Percentiles rank a stretch among this genome's conserved stretches.
Evolutionary conservation across 352 stramenopile genomes (phyloP).

Genomic region (Pelagophyceae sp.): DNA sequence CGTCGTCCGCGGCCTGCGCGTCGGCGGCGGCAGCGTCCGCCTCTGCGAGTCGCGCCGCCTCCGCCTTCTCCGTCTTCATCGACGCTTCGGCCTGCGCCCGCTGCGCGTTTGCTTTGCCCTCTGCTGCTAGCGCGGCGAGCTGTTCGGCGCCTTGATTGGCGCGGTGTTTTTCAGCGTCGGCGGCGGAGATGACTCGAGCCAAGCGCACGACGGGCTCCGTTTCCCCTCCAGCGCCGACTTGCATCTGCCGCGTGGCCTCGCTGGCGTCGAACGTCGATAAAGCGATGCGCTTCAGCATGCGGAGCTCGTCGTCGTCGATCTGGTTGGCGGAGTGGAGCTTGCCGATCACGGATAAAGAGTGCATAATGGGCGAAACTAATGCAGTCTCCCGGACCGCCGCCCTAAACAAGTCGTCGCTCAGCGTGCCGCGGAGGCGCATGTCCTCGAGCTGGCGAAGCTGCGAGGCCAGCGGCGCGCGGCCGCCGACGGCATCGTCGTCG

Average conservation of each 20-base stretch:
- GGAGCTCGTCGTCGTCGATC: slow-evolving; percentile 3
- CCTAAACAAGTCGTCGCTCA: neutral
- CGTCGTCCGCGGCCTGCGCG: neutral
- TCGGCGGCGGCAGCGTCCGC: neutral
- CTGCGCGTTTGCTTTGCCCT: no score
- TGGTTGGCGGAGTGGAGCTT: slow-evolving; percentile 1
- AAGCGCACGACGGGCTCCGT: no score
- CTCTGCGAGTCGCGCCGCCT: neutral
- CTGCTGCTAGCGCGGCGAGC: no score
- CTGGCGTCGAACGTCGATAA: neutral
- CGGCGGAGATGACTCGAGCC: no score
- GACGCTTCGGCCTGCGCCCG: neutral
- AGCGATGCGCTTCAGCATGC: neutral
- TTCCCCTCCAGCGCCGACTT: no score
- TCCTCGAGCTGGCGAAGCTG: slow-evolving; percentile 8
- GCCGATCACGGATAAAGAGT: neutral
- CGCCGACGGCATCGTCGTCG: no score
- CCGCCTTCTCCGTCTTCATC: neutral
- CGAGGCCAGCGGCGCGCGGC: neutral
- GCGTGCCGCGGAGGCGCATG: slow-evolving; percentile 5
- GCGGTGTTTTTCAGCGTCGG: no score
- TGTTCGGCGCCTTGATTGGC: no score
- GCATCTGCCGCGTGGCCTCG: neutral
- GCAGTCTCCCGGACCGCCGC: neutral
- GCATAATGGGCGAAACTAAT: neutral